Conservation (phyloP, 257 asterid species). For the Anisodus acutangulus region DNA sequence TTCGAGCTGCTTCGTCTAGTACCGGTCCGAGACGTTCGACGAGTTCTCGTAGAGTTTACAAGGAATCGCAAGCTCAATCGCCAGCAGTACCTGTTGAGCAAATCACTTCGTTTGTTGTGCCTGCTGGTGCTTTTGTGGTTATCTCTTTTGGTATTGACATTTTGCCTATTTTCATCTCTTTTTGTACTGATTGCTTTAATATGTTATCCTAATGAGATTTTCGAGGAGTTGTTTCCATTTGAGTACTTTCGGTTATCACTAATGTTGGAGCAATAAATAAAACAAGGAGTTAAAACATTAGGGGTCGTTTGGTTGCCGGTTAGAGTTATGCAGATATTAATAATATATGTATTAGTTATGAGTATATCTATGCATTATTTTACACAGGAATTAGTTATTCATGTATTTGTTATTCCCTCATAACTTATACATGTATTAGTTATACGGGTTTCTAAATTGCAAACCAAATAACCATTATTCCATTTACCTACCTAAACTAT, state of each 20-base stretch:
- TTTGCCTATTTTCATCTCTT: slow-evolving; percentile 22
- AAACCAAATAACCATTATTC: too few species aligned
- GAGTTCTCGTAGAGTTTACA: slow-evolving; percentile 64
- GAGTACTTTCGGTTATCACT: background rate
- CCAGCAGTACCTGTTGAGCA: slow-evolving; percentile 55
- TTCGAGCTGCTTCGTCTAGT: slow-evolving; percentile 53
- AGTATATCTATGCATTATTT: too few species aligned
- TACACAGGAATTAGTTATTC: too few species aligned
- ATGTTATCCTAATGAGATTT: too few species aligned
- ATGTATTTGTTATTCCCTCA: too few species aligned
- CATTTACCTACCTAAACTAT: too few species aligned
- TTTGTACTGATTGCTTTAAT: background rate
- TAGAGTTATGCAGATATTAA: too few species aligned
- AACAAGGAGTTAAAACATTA: slow-evolving; percentile 9
- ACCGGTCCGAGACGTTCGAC: slow-evolving; percentile 50
- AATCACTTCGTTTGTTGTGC: slow-evolving; percentile 59
- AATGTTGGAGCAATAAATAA: background rate
- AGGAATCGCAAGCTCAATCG: slow-evolving; percentile 65
- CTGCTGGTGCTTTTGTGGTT: slow-evolving; percentile 75
- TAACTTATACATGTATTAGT: too few species aligned
- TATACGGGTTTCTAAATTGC: too few species aligned
- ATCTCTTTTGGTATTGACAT: slow-evolving; percentile 71
- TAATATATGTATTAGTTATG: too few species aligned
- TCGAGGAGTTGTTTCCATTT: too few species aligned
- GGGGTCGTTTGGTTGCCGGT: too few species aligned